Evolutionary conservation across 169 alveolate genomes (phyloP).

Genomic region (Plasmodium vinckei): DNA sequence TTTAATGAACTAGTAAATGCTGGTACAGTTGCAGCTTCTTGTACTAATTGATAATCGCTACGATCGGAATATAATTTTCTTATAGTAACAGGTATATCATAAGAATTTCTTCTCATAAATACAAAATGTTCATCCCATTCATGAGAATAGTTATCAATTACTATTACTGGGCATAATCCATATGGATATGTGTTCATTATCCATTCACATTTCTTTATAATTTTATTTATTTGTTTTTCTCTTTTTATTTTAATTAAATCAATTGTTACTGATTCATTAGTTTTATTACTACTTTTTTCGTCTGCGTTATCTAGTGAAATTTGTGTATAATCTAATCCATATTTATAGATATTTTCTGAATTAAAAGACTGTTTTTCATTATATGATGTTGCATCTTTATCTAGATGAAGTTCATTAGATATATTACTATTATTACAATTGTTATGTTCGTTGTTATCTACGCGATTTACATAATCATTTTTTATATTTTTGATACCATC

Average conservation of each 20-base stretch:
- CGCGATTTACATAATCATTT: conserved; percentile 4
- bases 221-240: conserved; percentile 72
- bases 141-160: conserved; percentile 36
- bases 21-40: conserved; percentile 73
- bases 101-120: conserved; percentile 74
- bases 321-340: conserved; percentile 24
- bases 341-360: conserved; percentile 34
- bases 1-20: conserved; percentile 43
- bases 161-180: conserved; percentile 58
- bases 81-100: conserved; percentile 68
- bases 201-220: conserved; percentile 76
- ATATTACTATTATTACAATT: conserved; percentile 5
- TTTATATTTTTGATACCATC: not conserved
- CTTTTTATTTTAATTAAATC: conserved; percentile 59
- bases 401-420: not conserved
- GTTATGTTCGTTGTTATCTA: not conserved
- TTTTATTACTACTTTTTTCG: conserved; percentile 36
- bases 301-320: conserved; percentile 8
- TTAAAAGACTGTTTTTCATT: conserved; percentile 17
- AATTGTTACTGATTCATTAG: conserved; percentile 23
- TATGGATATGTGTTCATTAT: conserved; percentile 62
- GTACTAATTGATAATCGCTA: conserved; percentile 51
- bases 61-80: conserved; percentile 76
- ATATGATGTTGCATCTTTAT: not conserved
- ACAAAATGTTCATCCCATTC: conserved; percentile 79